Base-by-base conservation (phyloP, 352 stramenopile species). In the Globisporangium canariense region DNA sequence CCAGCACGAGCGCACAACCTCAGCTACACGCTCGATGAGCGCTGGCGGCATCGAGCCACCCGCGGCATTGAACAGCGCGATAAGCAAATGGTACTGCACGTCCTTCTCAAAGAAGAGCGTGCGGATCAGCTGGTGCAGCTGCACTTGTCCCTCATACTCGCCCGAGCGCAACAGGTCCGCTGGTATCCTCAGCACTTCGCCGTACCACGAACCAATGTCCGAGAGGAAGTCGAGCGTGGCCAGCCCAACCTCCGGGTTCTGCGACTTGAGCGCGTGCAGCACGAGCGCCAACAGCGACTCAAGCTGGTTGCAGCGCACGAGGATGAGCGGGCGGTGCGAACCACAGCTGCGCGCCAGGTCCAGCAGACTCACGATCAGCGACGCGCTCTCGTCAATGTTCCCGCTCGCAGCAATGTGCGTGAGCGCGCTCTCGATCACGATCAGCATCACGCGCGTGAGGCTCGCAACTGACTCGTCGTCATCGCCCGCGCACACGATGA, bases 91-190 rank as follows among this genome's bases (percentile, higher is more conserved):
- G 60, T 89, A 92, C 65, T 89, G 81, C 13, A 91, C 64, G 65
- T 91, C 84, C 60, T 89, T 88, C 45, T 90, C 82, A 58, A 91
- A 90, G 66, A 91, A 88, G n/a, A 93, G 63, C 22, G 75, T 79
- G 36, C 80, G 80, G 66, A 93, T 86, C 49, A 87, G 64, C 40
- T 90, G 60, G 65, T 87, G 70, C 22, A 93, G 71, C 52, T 77
- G 65, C 14, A 90, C 52, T 28, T 88, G 89, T 30, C 77, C 77
- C 34, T 81, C 67, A 18, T 82, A 75, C 49, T 88, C 82, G 9
- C 70, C 52, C 0, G 66, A 75, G 10, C 83, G 67, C 8, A 90
- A 68, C 49, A 89, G 59, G 14, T 77, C 67, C 4, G 68, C 41
- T 6, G 84, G 84, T 8, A 72, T 89, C n/a, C 82, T 77, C 65